Base-by-base conservation (phyloP, 2,329 filamentous ascomycete species). In the Talaromyces sp. region DNA sequence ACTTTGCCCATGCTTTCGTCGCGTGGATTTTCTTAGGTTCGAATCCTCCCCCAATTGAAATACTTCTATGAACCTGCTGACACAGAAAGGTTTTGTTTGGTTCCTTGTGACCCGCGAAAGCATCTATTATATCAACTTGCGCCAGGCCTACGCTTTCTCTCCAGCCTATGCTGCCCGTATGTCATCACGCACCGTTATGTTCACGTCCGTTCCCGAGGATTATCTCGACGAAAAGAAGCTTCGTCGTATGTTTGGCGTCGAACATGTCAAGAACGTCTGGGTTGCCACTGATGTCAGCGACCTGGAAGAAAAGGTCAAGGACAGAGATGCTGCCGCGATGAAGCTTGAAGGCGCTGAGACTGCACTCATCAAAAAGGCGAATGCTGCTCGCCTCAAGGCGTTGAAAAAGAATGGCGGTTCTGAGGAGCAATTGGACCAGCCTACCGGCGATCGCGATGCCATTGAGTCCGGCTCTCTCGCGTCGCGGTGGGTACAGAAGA, bases 121-220 rank as follows among this genome's bases (percentile, higher is more conserved):
- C 72, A 89, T 98, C 68, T 96, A 88, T 82, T 96, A 91, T 76
- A 89, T 97, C 80, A 96, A 96, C 70, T 78, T 98, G 57, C 90
- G 93, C 65, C 93, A 98, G 77, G 93, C 93, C 0, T 97, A 96
- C 77, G 85, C 96, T 47, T 84, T 96, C 60, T 93, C 92, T 11
- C 92, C 92, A 11, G 81, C 90, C 55, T 96, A 96, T 73, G 85
- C 92, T 58, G 89, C 88, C 70, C 90, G 93, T 61, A 87, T 97
- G 53, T 97, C 93, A 1, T 93, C 93, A 2, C 87, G 92, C 59
- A 97, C 93, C 1, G 90, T 98, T 1, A 85, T 99, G 13, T 92
- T 96, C 75, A 89, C 92, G 2, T 89, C 91, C 2, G 92, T 97
- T 1, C 93, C 93, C 2, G 78, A 86, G 22, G 80, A 86, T 8